phyloP scores from a whole-genome alignment of 164 flowering plant genomes.

The Sedum album region DNA sequence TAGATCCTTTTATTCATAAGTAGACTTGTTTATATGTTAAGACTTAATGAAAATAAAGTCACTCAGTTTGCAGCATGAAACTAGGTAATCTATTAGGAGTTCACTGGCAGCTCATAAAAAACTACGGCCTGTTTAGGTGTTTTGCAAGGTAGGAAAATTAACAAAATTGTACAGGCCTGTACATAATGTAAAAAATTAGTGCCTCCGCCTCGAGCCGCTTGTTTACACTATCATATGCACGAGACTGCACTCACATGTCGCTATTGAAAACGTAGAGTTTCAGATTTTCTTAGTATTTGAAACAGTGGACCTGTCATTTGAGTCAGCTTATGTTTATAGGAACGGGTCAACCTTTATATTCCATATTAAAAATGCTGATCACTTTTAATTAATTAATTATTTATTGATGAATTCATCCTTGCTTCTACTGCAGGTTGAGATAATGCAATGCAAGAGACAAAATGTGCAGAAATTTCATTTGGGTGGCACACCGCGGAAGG shows the following conservation, averaged over 20 bases:
- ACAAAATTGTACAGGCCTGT: neutral
- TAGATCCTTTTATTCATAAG: no score
- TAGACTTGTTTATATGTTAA: no score
- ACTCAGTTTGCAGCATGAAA: neutral
- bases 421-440: conserved; percentile 64
- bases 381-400: neutral
- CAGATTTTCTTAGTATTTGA: neutral
- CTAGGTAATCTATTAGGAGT: neutral
- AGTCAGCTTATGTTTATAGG: neutral
- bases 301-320: neutral
- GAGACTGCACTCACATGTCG: neutral
- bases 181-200: neutral
- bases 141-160: neutral
- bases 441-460: conserved; percentile 83
- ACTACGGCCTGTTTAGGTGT: neutral
- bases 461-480: conserved; percentile 91
- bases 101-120: neutral
- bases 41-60: neutral
- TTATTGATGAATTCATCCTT: neutral
- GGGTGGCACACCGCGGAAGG: conserved; percentile 87
- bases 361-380: neutral
- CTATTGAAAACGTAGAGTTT: neutral
- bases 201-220: no score
- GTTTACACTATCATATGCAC: neutral
- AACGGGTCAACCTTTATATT: neutral